Evolutionary conservation across 106 monocot species (phyloP).

Genomic region (Phalaenopsis aphrodite): DNA sequence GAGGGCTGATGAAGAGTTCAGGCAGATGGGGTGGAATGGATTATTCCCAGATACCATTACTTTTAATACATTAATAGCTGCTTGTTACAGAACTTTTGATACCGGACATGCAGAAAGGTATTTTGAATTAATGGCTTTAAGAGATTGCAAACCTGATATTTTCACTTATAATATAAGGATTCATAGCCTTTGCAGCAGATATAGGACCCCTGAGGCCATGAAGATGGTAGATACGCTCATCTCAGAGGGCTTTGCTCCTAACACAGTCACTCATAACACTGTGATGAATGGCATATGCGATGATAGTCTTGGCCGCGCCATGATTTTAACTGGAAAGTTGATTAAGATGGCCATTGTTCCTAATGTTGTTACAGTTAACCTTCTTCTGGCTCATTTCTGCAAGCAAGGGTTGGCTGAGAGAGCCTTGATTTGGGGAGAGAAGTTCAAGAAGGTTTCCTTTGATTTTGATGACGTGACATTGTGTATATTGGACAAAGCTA

Average conservation of each 20-base stretch:
- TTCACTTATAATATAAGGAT: conserved; percentile 94
- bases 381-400: conserved; percentile 79
- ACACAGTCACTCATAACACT: conserved; percentile 81
- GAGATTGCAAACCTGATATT: conserved; percentile 66
- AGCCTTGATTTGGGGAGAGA: conserved; percentile 66
- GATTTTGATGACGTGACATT: conserved; percentile 51
- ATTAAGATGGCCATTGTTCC: conserved; percentile 79
- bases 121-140: conserved; percentile 42
- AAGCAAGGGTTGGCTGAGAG: conserved; percentile 58
- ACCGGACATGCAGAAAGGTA: conserved; percentile 31
- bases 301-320: conserved; percentile 62
- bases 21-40: conserved; percentile 33
- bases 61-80: conserved; percentile 71
- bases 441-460: conserved; percentile 48
- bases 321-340: conserved; percentile 60
- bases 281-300: conserved; percentile 68
- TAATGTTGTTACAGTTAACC: conserved; percentile 66
- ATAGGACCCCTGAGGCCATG: conserved; percentile 48
- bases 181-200: conserved; percentile 47
- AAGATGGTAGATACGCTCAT: conserved; percentile 51
- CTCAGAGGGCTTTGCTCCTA: conserved; percentile 39
- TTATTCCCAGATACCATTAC: conserved; percentile 58
- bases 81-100: conserved; percentile 48
- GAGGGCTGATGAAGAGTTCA: conserved; percentile 26
- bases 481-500: conserved; percentile 64